phyloP scores from a whole-genome alignment of 2,329 filamentous ascomycete genomes.

The Helminthosporium solani region DNA sequence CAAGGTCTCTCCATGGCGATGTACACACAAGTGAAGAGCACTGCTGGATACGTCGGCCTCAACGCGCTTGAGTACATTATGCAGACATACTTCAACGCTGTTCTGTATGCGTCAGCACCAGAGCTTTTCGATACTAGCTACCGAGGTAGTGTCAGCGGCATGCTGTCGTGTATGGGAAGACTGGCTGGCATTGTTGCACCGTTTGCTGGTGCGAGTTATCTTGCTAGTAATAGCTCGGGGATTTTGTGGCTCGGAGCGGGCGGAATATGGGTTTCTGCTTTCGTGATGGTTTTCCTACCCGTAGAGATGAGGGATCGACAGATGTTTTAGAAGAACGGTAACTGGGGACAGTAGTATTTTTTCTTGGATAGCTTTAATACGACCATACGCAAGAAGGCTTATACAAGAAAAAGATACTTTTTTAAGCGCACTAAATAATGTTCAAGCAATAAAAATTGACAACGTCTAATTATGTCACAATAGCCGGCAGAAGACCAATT shows the following conservation, averaged over 20 bases:
- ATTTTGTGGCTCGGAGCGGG: slow-evolving; percentile 34
- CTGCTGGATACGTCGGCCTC: slow-evolving; percentile 28
- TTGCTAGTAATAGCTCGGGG: slow-evolving; percentile 22
- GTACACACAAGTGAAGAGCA: slow-evolving; percentile 31
- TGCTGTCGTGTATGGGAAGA: slow-evolving; percentile 31
- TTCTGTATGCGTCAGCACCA: slow-evolving; percentile 31
- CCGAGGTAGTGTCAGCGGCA: slow-evolving; percentile 32
- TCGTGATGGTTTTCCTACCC: slow-evolving; percentile 31
- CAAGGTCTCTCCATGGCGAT: slow-evolving; percentile 33
- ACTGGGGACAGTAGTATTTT: too few relatives aligned
- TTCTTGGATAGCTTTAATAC: too few relatives aligned
- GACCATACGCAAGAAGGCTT: too few relatives aligned
- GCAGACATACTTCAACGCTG: slow-evolving; percentile 37
- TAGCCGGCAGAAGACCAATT: too few relatives aligned
- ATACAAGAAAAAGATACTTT: too few relatives aligned
- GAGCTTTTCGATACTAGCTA: slow-evolving; percentile 32
- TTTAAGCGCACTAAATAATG: too few relatives aligned
- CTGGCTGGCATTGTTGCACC: slow-evolving; percentile 32
- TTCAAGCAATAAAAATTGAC: too few relatives aligned
- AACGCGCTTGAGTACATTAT: slow-evolving; percentile 37
- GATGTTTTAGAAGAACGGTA: slow-evolving; percentile 31
- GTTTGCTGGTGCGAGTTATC: slow-evolving; percentile 27
- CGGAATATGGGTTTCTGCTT: slow-evolving; percentile 31
- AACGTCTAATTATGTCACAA: too few relatives aligned
- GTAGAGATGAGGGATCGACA: slow-evolving; percentile 34